Conservation (phyloP, 441 rosid species). For the Populus hybrid region DNA sequence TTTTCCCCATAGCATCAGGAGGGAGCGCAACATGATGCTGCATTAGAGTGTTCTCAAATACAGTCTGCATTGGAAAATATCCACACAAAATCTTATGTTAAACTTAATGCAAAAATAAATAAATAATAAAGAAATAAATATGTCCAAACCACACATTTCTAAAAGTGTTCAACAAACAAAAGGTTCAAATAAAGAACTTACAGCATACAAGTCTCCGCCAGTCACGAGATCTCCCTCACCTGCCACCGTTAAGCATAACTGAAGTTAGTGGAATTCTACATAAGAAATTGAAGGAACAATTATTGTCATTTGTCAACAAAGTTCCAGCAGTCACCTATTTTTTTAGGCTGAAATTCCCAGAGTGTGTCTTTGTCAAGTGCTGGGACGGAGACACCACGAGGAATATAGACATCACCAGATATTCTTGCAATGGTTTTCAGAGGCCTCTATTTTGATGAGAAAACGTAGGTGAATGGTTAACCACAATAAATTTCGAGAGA, state of each 20-base stretch:
- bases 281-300: slow-evolving; percentile 2
- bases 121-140: not conserved
- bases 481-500: not conserved
- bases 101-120: not conserved
- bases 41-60: slow-evolving; percentile 94
- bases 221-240: slow-evolving; percentile 96
- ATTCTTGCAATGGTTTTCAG: slow-evolving; percentile 89
- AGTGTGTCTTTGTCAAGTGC: slow-evolving; percentile 91
- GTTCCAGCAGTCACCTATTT: slow-evolving; percentile 49
- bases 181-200: slow-evolving; percentile 43
- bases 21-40: slow-evolving; percentile 88
- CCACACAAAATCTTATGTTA: slow-evolving; percentile 9
- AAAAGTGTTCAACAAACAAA: slow-evolving; percentile 1
- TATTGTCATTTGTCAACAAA: slow-evolving; percentile 10
- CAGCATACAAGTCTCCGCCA: slow-evolving; percentile 98
- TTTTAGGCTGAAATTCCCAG: slow-evolving; percentile 98
- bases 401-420: slow-evolving; percentile 98
- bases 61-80: slow-evolving; percentile 56
- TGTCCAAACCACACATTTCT: not conserved
- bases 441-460: slow-evolving; percentile 63
- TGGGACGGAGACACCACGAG: slow-evolving; percentile 98
- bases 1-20: slow-evolving; percentile 97
- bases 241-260: slow-evolving; percentile 26
- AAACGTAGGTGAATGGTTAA: not conserved
- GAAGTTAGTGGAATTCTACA: not conserved